Base-by-base conservation (phyloP, 805 yeast species). In the Debaryomyces tyrocola region DNA sequence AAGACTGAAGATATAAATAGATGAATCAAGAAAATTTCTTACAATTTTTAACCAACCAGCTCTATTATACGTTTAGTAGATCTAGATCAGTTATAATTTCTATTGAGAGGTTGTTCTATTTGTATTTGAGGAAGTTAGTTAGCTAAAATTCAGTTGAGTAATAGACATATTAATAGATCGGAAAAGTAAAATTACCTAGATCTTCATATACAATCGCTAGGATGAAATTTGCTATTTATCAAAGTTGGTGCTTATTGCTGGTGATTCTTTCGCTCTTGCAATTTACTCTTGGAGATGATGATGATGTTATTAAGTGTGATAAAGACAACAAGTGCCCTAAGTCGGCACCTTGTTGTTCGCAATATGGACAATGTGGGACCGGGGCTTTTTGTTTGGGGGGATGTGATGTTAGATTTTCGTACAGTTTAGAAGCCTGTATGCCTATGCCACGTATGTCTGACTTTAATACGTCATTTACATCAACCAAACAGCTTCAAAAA, bases 331-430 rank as follows among this genome's bases (percentile, higher is more conserved):
- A 73, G 4, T 90, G 97, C 69, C 97, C 97, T 2, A 81, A 85
- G 59, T 75, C 73, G 39, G 54, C 62, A n/a, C 97, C 97, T 47
- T 90, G 97, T 67, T 90, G 97, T 65, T 81, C 88, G 10, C 84
- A 82, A 54, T 84, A 78, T 55, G 97, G 97, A 41, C 72, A 67
- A 28, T 88, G 95, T 72, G 95, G 95, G 57, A 78, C 83, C 20
- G 95, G 95, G 18, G 63, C 75, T 14, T 77, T 75, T 67, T 91
- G 97, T 73, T 73, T 90, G 43, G 94, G 92, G 49, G 92, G 95
- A 29, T 91, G 97, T 73, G 88, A 90, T 67, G 86, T 94, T 33
- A 71, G 82, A 50, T 83, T 57, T 59, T 87, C 96, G 4, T 82
- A 66, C 70, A 76, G 76, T 52, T 59, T 79, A 44, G 69, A 79